These are phyloP conservation scores for Verticillium nonalfalfae DNA, from an alignment of 2,329 filamentous ascomycete species.

Conservation along the genomic window DNA sequence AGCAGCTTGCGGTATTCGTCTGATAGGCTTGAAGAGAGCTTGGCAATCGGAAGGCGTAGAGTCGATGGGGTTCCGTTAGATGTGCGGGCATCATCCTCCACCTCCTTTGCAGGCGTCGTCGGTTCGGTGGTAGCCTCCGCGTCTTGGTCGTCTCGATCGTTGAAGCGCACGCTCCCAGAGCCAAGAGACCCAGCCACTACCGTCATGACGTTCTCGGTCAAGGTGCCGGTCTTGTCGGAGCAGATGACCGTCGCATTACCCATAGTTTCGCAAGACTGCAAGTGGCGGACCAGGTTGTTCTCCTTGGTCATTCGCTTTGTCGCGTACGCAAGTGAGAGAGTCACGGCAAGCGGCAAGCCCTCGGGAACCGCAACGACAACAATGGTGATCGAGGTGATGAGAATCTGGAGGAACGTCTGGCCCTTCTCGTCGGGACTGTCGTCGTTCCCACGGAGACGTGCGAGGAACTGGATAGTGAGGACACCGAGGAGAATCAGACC, in stretches of 20 bases:
- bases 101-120: not conserved
- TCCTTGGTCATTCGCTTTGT: slow-evolving; percentile 58
- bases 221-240: slow-evolving; percentile 60
- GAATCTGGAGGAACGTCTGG: slow-evolving; percentile 44
- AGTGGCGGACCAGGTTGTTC: slow-evolving; percentile 53
- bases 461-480: slow-evolving; percentile 13
- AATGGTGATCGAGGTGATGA: slow-evolving; percentile 37
- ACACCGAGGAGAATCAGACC: slow-evolving; percentile 13
- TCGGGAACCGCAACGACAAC: slow-evolving; percentile 56
- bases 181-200: slow-evolving; percentile 51
- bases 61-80: not conserved
- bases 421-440: slow-evolving; percentile 31
- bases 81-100: slow-evolving; percentile 2
- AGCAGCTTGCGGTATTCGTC: slow-evolving; percentile 26
- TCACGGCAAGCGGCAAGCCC: slow-evolving; percentile 54
- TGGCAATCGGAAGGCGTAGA: slow-evolving; percentile 2
- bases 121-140: not conserved
- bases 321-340: slow-evolving; percentile 55
- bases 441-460: slow-evolving; percentile 31
- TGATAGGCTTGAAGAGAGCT: slow-evolving; percentile 18
- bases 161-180: slow-evolving; percentile 25
- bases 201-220: slow-evolving; percentile 59
- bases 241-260: slow-evolving; percentile 58
- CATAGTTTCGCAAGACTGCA: slow-evolving; percentile 58
- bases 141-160: slow-evolving; percentile 22